Percentiles rank a stretch among this genome's conserved stretches.
These are phyloP conservation scores for Nicotiana obtusifolia DNA, from an alignment of 257 asterid genomes.

Conservation along the genomic window DNA sequence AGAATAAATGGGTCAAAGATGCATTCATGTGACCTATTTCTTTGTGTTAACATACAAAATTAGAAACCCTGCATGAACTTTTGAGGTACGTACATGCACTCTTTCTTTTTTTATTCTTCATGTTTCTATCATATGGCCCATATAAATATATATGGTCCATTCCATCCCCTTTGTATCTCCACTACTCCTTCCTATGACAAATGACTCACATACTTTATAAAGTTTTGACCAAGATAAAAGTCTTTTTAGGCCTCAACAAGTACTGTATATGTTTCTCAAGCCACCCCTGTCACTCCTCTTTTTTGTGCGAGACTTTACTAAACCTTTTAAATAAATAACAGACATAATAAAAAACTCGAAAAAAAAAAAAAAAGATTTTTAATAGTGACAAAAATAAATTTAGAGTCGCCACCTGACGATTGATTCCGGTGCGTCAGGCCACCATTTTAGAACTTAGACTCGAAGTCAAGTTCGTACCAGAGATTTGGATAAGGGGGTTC, in stretches of 20 bases:
- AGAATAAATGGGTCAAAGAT: constrained; percentile 12
- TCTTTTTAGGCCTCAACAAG: background rate
- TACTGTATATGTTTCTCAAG: background rate
- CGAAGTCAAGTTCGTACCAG: too few relatives aligned
- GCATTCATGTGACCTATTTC: background rate
- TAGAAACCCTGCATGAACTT: constrained; percentile 38
- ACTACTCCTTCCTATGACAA: background rate
- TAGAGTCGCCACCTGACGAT: too few relatives aligned
- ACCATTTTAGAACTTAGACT: too few relatives aligned
- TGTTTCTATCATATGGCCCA: constrained; percentile 10
- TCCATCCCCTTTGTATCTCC: constrained; percentile 8
- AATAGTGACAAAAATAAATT: too few relatives aligned
- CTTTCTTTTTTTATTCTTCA: background rate
- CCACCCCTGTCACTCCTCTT: too few relatives aligned
- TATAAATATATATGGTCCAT: constrained; percentile 15
- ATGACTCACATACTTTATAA: background rate
- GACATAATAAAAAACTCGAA: too few relatives aligned
- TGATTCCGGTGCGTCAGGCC: too few relatives aligned
- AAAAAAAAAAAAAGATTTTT: too few relatives aligned
- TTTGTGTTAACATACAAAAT: constrained; percentile 11
- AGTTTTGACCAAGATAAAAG: background rate
- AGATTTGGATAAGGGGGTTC: too few relatives aligned
- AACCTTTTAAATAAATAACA: too few relatives aligned
- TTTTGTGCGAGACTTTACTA: too few relatives aligned
- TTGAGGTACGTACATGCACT: constrained; percentile 28